Evolutionary conservation across 2,329 filamentous ascomycete genomes (phyloP), one percentile per base, ranked within the genome.

Genomic region (Penicillium verrucosum): DNA sequence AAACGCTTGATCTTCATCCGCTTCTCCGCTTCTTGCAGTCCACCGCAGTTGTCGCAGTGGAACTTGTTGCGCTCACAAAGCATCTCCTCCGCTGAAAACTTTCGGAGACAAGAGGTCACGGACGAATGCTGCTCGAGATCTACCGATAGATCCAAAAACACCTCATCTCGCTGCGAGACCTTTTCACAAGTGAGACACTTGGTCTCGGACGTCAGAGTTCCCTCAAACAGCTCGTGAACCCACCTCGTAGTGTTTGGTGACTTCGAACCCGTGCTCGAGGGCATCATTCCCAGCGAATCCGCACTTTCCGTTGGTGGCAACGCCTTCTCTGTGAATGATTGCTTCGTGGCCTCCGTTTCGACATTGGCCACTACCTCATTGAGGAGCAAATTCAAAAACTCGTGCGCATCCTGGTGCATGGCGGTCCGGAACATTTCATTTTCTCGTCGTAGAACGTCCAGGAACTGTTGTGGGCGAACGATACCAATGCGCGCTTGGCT

Each of bases 1-100:
- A 97, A 78, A 51, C 90, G 85, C 79, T 99, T 97, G 66, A 99
- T 93, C 80, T 97, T 99, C 94, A 99, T 99, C 62, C 94, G 85
- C 80, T 97, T 99, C 75, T 99, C 94, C 0, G 94, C 94, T 76
- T 99, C 94, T 75, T 99, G 94, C 54, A 99, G 79, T 3, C 94
- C 94, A 51, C 94, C 94, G 66, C 94, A 99, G 67, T 92, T 92
- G 72, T 99, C 94, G 76, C 94, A 99, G 71, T 99, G 93, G 65
- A 99, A 99, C 72, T 99, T 99, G 79, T 99, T 97, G 59, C 92
- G 85, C 77, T 99, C 94, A 70, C 94, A 97, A 56, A 99, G 82
- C 91, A 97, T 97, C 75, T 99, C 94, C 68, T 97, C 94, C 44
- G 94, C 92, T 0, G 94, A 99, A 69, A 99, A 99, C 68, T 97